Evolutionary conservation across 75 land plant genomes (phyloP), one percentile per base, ranked within the genome.

Genomic region (Picea sitchensis): DNA sequence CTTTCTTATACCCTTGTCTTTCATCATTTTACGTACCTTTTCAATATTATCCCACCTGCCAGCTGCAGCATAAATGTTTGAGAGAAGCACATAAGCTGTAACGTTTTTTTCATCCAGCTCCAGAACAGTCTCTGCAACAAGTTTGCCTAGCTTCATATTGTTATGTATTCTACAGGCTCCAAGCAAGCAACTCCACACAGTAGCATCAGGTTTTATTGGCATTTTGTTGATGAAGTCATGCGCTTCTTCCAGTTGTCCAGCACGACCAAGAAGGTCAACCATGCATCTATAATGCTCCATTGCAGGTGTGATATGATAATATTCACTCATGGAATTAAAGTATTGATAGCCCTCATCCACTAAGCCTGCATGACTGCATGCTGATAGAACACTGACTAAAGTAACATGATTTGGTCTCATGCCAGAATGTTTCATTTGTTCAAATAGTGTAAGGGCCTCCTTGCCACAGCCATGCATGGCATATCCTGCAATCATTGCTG

Each of bases 401-500:
- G 62, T 61, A 3, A 61, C 17, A 15, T 61, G n/a, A 20, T 61
- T 20, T 17, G 62, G 62, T 17, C 17, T 20, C 62, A 61, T 61
- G 62, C 62, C 62, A 61, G 62, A 61, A 20, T 11, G 2, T 61
- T 61, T 15, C 88, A 89, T 86, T 59, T 80, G 14, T 17, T 11
- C 58, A 75, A 89, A 89, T 7, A 79, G 65, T n/a, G 77, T 73
- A 32, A 86, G 60, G 5, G 84, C 86, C 63, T 80, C 88, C 36
- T 81, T 75, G 14, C 76, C 83, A 14, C 76, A 18, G 15, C 89
- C 87, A 58, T 82, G 84, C 64, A 67, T 68, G 6, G 87, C 83
- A 56, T 83, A 81, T 20, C 87, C 90, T 5, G 82, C 82, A 31
- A 90, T 85, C 73, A 90, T 78, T 0, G 88, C 87, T 73, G 82